Conservation (phyloP, 2,329 filamentous ascomycete species). For the Penicillium sp. region DNA sequence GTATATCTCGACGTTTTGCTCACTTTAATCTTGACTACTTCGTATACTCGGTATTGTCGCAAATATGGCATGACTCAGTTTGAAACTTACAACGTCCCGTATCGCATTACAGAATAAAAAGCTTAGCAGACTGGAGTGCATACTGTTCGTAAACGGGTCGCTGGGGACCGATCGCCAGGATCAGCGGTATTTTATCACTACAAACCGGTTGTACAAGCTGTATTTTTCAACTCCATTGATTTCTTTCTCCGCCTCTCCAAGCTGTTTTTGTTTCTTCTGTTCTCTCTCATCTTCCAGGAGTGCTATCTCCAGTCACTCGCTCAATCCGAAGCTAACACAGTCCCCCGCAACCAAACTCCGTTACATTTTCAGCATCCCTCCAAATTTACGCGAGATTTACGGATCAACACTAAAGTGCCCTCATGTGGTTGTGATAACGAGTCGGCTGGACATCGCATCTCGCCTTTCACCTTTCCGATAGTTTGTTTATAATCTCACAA, state of each 20-base stretch:
- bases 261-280: slow-evolving; percentile 4
- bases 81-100: too few relatives aligned
- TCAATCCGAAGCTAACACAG: not conserved
- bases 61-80: too few relatives aligned
- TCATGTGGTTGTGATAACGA: slow-evolving; percentile 9
- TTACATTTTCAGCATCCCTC: not conserved
- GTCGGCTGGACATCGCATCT: slow-evolving; percentile 8
- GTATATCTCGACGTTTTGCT: too few relatives aligned
- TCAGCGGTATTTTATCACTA: slow-evolving; percentile 9
- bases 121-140: slow-evolving; percentile 1
- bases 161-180: slow-evolving; percentile 8
- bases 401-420: not conserved
- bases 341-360: not conserved
- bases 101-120: not conserved
- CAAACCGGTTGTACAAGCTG: not conserved
- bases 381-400: not conserved
- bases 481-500: slow-evolving; percentile 35
- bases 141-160: not conserved
- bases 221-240: slow-evolving; percentile 10
- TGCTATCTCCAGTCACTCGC: slow-evolving; percentile 11
- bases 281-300: slow-evolving; percentile 4
- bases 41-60: too few relatives aligned
- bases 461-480: not conserved
- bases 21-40: too few relatives aligned
- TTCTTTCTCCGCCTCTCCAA: slow-evolving; percentile 10